These are phyloP conservation scores for Pneumocystis jirovecii DNA, from an alignment of 1,139 yeast genomes.

Conservation along the genomic window DNA sequence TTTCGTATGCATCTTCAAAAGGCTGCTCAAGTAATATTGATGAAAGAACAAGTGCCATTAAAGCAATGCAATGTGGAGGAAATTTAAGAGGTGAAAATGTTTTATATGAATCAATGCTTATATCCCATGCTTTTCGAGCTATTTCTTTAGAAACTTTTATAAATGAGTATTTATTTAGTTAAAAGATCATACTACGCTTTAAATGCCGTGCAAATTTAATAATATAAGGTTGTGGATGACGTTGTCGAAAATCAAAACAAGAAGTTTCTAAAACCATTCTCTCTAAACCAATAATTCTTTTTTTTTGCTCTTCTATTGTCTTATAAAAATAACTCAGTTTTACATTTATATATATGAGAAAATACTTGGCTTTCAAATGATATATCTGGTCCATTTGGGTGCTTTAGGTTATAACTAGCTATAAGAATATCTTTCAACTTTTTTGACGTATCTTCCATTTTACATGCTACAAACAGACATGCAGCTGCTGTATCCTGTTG, in stretches of 20 bases:
- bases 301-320: constrained; percentile 16
- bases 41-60: constrained; percentile 46
- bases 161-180: background rate
- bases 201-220: constrained; percentile 51
- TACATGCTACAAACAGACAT: constrained; percentile 63
- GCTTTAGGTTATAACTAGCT: constrained; percentile 18
- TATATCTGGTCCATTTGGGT: constrained; percentile 15
- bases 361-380: constrained; percentile 14
- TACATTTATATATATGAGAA: background rate
- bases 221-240: constrained; percentile 52
- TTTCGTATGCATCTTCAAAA: background rate
- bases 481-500: constrained; percentile 49
- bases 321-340: background rate
- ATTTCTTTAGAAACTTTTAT: constrained; percentile 17
- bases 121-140: constrained; percentile 48
- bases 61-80: constrained; percentile 70
- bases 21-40: background rate
- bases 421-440: constrained; percentile 46
- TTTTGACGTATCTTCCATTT: constrained; percentile 80
- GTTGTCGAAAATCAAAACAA: constrained; percentile 57
- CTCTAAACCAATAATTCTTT: constrained; percentile 30
- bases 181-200: constrained; percentile 27
- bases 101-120: constrained; percentile 58
- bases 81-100: constrained; percentile 56
- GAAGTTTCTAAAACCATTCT: constrained; percentile 59